Evolutionary conservation across 2,329 filamentous ascomycete species (phyloP), one percentile per base, ranked within the genome.

Genomic region (Coniosporium tulheliwenetii): DNA sequence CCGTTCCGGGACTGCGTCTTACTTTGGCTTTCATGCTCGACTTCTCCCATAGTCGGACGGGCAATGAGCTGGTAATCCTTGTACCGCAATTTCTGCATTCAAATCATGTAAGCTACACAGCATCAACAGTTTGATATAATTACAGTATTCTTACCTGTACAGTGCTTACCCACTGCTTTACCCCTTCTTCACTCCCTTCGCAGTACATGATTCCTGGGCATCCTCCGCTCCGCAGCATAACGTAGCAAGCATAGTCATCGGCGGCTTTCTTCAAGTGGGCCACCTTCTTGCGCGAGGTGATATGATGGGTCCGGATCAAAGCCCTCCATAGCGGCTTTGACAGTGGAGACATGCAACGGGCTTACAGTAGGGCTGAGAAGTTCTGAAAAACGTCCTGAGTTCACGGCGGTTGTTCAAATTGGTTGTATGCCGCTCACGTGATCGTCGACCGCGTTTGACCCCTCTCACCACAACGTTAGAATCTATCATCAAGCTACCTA

Each of bases 121-220:
- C 10, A 35, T 19, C 5, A 16, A 40, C 16, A 34, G 31, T 26
- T 26, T 26, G 7, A 7, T 7, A 26, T 3, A 7, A 7, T 7
- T 3, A 7, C 19, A 26, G 8, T 4, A 13, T 4, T 13, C 52
- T 9, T 48, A 62, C 67, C 42, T 81, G 73, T 2, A 85, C 79
- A 1, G 64, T 62, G 9, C 63, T 64, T 4, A 85, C 76, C 81
- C 81, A 85, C 10, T 66, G 63, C 43, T 64, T 65, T 3, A 85
- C 71, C 1, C 65, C 64, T 1, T 52, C 50, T 48, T 72, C 67
- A n/a, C 68, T 61, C 1, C 75, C 73, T 53, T 84, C 78, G 39
- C 79, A 81, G 52, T 85, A 84, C 81, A 87, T 86, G 48, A 87
- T 77, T 1, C 82, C 82, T 0, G 82, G 82, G 16, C 71, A 71